Evolutionary conservation across 495 filamentous ascomycete genomes (phyloP).

Genomic region (Diplogelasinospora grovesii): DNA sequence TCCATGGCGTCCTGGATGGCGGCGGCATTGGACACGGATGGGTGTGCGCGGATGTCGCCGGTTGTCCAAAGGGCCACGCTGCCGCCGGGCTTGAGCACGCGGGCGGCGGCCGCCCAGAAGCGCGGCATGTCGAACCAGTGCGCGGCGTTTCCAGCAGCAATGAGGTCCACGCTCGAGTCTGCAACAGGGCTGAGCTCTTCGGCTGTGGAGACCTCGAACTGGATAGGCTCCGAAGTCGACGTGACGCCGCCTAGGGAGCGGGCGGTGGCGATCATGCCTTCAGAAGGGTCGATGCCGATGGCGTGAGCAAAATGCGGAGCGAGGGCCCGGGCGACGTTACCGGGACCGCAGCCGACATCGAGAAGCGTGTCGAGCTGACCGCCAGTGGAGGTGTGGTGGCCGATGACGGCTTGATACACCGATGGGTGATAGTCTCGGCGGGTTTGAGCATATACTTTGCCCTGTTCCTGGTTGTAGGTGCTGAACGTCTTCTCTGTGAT

Average conservation of each 20-base stretch:
- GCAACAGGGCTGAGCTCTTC: constrained; percentile 34
- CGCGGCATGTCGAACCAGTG: constrained; percentile 58
- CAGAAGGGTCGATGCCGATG: constrained; percentile 47
- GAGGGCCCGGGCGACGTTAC: constrained; percentile 35
- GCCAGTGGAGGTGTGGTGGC: constrained; percentile 43
- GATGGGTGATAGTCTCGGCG: constrained; percentile 9
- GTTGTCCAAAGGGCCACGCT: constrained; percentile 51
- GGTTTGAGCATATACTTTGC: constrained; percentile 8
- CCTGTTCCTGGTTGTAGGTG: constrained; percentile 9
- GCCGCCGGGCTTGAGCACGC: constrained; percentile 49
- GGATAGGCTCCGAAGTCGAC: constrained; percentile 19
- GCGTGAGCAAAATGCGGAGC: constrained; percentile 36
- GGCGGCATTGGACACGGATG: constrained; percentile 23
- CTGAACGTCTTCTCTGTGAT: constrained; percentile 12
- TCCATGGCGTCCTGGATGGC: constrained; percentile 16
- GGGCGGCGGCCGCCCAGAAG: constrained; percentile 55
- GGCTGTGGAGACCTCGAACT: constrained; percentile 38
- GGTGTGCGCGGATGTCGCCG: constrained; percentile 28
- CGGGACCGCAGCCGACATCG: constrained; percentile 54
- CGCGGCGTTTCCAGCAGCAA: constrained; percentile 45
- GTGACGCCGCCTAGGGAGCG: constrained; percentile 20
- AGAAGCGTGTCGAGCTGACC: constrained; percentile 41
- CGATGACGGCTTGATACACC: constrained; percentile 27
- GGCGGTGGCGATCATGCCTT: constrained; percentile 46
- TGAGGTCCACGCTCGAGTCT: constrained; percentile 41